Conservation (phyloP, 345 rosid genomes). For the Punica granatum region DNA sequence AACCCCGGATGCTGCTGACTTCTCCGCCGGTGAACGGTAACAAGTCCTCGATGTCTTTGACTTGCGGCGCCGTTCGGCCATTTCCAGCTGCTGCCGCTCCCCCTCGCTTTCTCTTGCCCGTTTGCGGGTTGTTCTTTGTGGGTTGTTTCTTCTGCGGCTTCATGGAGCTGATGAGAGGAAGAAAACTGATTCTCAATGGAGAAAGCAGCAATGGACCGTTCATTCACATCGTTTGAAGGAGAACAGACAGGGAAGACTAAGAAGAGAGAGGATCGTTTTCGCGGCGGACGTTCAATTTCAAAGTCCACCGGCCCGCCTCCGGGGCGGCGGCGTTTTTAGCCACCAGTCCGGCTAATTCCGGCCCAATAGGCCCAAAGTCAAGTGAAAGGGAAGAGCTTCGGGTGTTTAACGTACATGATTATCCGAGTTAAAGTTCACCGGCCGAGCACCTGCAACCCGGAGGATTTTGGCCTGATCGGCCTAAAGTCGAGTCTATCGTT, state of each 20-base stretch:
- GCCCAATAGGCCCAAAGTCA: not conserved
- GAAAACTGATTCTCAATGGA: not conserved
- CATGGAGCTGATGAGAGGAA: not conserved
- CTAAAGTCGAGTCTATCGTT: too few relatives aligned
- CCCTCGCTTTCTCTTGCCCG: constrained; percentile 11
- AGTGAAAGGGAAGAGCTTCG: not conserved
- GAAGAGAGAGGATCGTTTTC: not conserved
- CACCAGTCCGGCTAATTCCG: not conserved
- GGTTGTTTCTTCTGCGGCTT: constrained; percentile 4
- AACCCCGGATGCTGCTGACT: constrained; percentile 35
- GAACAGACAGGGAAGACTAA: not conserved
- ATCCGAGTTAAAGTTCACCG: too few relatives aligned
- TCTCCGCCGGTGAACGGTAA: constrained; percentile 38
- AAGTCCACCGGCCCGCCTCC: not conserved
- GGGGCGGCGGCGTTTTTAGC: not conserved
- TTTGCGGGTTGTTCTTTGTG: not conserved
- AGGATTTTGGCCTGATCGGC: too few relatives aligned
- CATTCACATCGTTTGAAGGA: not conserved
- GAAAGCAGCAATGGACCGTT: constrained; percentile 1
- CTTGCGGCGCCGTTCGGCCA: not conserved
- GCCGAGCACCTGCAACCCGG: too few relatives aligned
- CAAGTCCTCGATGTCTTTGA: constrained; percentile 64
- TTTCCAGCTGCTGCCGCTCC: constrained; percentile 1
- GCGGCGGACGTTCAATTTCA: not conserved
- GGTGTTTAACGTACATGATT: not conserved